Percentiles rank a stretch among this genome's conserved stretches.
These are phyloP conservation scores for Coemansia sp. DNA, from an alignment of 192 early-diverging fungal genomes.

Conservation along the genomic window DNA sequence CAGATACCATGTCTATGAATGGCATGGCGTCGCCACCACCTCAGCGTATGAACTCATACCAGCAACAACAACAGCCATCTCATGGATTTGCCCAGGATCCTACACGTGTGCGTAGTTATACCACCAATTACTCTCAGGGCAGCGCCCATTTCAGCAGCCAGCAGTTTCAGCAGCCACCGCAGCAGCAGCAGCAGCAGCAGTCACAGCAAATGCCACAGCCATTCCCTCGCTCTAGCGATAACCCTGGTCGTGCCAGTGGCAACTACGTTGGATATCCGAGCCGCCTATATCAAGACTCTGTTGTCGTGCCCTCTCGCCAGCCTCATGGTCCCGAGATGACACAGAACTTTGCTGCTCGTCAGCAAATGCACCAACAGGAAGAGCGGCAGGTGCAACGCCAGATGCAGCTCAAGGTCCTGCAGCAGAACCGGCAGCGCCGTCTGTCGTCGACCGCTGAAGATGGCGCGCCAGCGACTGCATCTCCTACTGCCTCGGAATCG, in stretches of 20 bases:
- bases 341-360: constrained; percentile 70
- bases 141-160: constrained; percentile 20
- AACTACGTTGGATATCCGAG: constrained; percentile 57
- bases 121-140: constrained; percentile 44
- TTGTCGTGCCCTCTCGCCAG: constrained; percentile 71
- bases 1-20: constrained; percentile 45
- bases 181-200: constrained; percentile 35
- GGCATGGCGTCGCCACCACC: constrained; percentile 39
- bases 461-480: constrained; percentile 3
- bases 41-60: constrained; percentile 37
- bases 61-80: constrained; percentile 24
- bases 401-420: constrained; percentile 50
- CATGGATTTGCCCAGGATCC: constrained; percentile 33
- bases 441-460: constrained; percentile 45
- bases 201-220: constrained; percentile 35
- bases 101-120: constrained; percentile 45
- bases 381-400: constrained; percentile 53
- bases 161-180: constrained; percentile 34
- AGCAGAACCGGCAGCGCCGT: constrained; percentile 55
- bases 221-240: constrained; percentile 35
- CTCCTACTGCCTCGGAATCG: not conserved
- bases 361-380: constrained; percentile 51
- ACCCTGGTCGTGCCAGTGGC: constrained; percentile 48
- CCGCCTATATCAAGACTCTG: constrained; percentile 56
- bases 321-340: constrained; percentile 71